phyloP scores from a whole-genome alignment of 768 basidiomycete species.

The Candolleomyces eurysporus region DNA sequence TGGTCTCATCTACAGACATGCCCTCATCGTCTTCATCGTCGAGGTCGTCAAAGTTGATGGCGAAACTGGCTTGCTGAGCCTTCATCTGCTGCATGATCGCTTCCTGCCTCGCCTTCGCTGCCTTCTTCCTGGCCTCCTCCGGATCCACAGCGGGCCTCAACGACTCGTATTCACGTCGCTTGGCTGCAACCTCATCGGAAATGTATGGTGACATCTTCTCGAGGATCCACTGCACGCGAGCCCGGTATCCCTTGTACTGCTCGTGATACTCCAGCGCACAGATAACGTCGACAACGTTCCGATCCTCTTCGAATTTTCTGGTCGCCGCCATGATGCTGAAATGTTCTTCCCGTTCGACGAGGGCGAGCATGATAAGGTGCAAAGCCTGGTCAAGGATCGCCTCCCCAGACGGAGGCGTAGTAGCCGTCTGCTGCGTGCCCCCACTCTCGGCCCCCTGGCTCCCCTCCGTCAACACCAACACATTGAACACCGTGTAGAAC shows the following conservation, averaged over 20 bases:
- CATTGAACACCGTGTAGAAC: constrained; percentile 79
- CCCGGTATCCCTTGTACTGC: constrained; percentile 67
- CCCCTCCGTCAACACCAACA: constrained; percentile 59
- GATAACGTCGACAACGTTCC: constrained; percentile 68
- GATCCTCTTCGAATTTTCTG: constrained; percentile 52
- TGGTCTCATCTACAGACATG: constrained; percentile 51
- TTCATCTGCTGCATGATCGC: constrained; percentile 97
- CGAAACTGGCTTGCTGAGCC: constrained; percentile 85
- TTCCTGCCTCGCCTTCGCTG: constrained; percentile 88
- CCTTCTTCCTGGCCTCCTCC: constrained; percentile 74
- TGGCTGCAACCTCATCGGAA: constrained; percentile 52
- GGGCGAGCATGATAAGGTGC: constrained; percentile 81
- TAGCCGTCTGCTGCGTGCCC: constrained; percentile 5
- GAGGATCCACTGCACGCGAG: constrained; percentile 77
- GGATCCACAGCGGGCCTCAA: constrained; percentile 40
- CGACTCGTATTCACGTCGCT: constrained; percentile 42
- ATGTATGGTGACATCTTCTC: constrained; percentile 53
- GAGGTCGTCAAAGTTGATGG: constrained; percentile 71
- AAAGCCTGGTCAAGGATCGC: constrained; percentile 87
- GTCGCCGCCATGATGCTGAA: constrained; percentile 61
- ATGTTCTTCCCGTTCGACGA: constrained; percentile 63
- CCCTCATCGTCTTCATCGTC: constrained; percentile 73
- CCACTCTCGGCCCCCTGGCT: constrained; percentile 1
- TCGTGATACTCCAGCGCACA: constrained; percentile 78
- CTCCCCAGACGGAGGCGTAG: constrained; percentile 76